Base-by-base conservation (phyloP, 1,284 basidiomycete species). In the Apiotrichum veenhuisii region DNA sequence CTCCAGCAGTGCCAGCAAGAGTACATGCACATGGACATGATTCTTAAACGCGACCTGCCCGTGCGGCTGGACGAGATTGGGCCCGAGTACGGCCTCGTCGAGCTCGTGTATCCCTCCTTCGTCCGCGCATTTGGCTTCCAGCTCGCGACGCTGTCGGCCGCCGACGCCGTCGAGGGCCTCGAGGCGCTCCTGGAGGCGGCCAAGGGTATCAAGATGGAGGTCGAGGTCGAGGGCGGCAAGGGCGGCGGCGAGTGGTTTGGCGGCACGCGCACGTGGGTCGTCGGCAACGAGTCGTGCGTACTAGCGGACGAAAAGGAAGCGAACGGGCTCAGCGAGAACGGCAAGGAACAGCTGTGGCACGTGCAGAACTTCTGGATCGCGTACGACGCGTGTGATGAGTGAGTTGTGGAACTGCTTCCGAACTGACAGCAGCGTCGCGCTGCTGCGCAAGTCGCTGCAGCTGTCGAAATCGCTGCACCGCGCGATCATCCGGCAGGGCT, bases 31-130 rank as follows among this genome's bases (percentile, higher is more conserved):
- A 99, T 99, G 96, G 92, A 96, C 68, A 87, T 92, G 77, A 88
- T 92, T 67, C 83, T 98, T 58, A 96, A 96, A 74, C 82, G 85
- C 34, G 81, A 84, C n/a, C 81, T 99, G 18, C 84, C 87, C 11
- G 78, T 82, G 43, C 92, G 94, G 70, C 83, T 98, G 5, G 88
- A 94, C 53, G 83, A 86, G 26, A 89, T 97, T 52, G 91, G 92
- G 5, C 95, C 95, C 0, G 94, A 98, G 73, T 97, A 98, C 70
- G 95, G 92, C 9, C 84, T 99, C n/a, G 84, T 94, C 52, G 95
- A 98, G 70, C 83, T 98, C 26, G 84, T 88, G 2, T 98, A 95
- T 73, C 87, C 90, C 0, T 97, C 93, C 4, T 98, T 98, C 73
- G 86, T 87, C 64, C 86, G 94, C 22, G 88, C 87, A 62, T 94